Conservation (phyloP, 177 flowering plant species). For the Vitis hybrid region DNA sequence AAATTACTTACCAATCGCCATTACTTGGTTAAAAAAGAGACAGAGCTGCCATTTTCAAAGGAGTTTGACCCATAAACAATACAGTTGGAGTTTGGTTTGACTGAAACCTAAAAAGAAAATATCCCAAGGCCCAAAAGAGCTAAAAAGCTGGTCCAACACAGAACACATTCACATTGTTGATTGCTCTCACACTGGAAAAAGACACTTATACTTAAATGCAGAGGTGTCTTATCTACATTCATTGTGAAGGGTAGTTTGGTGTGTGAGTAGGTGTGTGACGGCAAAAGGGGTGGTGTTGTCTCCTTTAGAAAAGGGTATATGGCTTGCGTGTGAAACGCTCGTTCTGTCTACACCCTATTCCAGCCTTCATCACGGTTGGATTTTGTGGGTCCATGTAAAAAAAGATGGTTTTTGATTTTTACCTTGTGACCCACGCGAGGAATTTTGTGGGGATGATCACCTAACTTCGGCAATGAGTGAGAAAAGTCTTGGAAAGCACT, state of each 20-base stretch:
- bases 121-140: not conserved
- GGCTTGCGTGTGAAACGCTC: not conserved
- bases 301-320: not conserved
- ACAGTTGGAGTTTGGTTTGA: slow-evolving; percentile 13
- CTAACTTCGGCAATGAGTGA: not conserved
- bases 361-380: not conserved
- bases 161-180: slow-evolving; percentile 7
- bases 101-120: not conserved
- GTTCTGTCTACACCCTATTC: not conserved
- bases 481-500: not conserved
- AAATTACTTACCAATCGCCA: not conserved
- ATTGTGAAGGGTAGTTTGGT: slow-evolving; percentile 15
- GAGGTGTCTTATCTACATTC: not conserved
- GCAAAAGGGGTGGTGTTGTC: slow-evolving; percentile 12
- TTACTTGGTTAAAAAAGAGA: not conserved
- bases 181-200: not conserved
- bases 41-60: not conserved
- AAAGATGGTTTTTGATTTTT: not conserved
- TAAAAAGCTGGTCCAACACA: slow-evolving; percentile 8
- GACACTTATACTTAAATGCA: not conserved
- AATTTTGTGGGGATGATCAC: not conserved
- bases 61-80: slow-evolving; percentile 2
- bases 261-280: slow-evolving; percentile 17
- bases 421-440: not conserved
- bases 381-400: not conserved